Evolutionary conservation across 192 early-diverging fungal species (phyloP), one percentile per base, ranked within the genome.

Genomic region (Coemansia sp.): DNA sequence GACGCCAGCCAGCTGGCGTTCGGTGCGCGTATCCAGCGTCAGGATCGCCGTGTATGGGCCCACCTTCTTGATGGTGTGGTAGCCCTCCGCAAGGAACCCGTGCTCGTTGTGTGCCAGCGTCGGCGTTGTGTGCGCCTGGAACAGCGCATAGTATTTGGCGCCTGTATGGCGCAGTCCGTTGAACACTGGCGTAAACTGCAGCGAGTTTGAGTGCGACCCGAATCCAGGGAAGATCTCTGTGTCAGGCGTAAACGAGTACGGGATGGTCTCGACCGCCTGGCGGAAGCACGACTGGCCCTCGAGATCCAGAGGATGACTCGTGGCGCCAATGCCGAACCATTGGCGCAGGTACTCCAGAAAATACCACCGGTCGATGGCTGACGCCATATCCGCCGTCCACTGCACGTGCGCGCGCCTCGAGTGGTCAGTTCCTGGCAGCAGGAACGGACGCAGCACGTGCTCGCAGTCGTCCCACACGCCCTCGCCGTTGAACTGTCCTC

Each of bases 51-150:
- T 86, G 57, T 72, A 75, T 12, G 87, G 84, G 3, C 93, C 91
- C 39, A 92, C 70, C 55, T 84, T 86, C 61, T 86, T 84, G 51
- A 94, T 64, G 29, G 82, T 85, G 61, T 80, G 85, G 77, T 84
- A 88, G 33, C 85, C 83, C 34, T 86, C 60, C 67, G 74, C 66
- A 66, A 70, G 57, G 78, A 86, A 66, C 64, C 66, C 67, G 20
- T 82, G 89, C 66, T 90, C 84, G 35, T 75, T 76, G 48, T 73
- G 68, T 30, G 90, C 88, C 52, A 84, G 67, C 46, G 82, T 66
- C 15, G 84, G 64, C 28, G 84, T 91, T 26, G 89, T 85, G 62
- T 92, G 90, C 15, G 90, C 90, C 84, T 95, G 94, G 86, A 95
- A 95, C 59, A 95, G 78, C 63, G 88, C 82, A 71, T 89, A 94